Evolutionary conservation across 805 yeast genomes (phyloP).

Genomic region (Saturnispora bothae): DNA sequence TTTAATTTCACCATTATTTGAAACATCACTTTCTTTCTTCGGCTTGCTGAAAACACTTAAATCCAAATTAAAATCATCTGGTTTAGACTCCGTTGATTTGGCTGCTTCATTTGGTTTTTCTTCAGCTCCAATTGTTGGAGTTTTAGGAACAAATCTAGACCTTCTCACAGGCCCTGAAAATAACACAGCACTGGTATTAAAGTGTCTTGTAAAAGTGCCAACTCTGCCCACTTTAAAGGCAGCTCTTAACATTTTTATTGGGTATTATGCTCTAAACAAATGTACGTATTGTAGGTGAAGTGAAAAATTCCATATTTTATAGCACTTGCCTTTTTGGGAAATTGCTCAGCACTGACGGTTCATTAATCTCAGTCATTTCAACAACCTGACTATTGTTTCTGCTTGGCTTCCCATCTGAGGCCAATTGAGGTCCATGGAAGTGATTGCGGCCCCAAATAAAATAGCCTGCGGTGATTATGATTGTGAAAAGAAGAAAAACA

Average conservation of each 20-base stretch:
- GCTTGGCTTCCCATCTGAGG: too few species aligned
- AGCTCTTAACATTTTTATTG: too few species aligned
- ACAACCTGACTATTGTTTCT: too few species aligned
- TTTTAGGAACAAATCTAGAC: slow-evolving; percentile 4
- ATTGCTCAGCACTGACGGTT: not conserved
- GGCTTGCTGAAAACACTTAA: not conserved
- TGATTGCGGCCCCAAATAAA: slow-evolving; percentile 49
- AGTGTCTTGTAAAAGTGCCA: too few species aligned
- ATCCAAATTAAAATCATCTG: not conserved
- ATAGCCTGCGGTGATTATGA: slow-evolving; percentile 40
- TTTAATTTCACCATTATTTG: not conserved
- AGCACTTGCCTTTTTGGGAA: slow-evolving; percentile 3
- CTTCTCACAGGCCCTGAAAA: slow-evolving; percentile 6
- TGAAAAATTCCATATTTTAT: not conserved
- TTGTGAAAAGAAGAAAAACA: slow-evolving; percentile 42
- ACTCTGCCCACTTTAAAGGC: too few species aligned
- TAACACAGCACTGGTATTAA: too few species aligned
- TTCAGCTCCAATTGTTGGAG: not conserved
- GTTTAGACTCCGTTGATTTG: not conserved
- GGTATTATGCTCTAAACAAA: too few species aligned
- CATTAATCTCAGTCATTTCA: too few species aligned
- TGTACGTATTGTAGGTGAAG: too few species aligned
- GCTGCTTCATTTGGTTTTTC: not conserved
- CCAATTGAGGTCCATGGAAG: slow-evolving; percentile 53
- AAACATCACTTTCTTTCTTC: not conserved